phyloP scores from a whole-genome alignment of 495 filamentous ascomycete species.

The Hypoxylon cercidicola region DNA sequence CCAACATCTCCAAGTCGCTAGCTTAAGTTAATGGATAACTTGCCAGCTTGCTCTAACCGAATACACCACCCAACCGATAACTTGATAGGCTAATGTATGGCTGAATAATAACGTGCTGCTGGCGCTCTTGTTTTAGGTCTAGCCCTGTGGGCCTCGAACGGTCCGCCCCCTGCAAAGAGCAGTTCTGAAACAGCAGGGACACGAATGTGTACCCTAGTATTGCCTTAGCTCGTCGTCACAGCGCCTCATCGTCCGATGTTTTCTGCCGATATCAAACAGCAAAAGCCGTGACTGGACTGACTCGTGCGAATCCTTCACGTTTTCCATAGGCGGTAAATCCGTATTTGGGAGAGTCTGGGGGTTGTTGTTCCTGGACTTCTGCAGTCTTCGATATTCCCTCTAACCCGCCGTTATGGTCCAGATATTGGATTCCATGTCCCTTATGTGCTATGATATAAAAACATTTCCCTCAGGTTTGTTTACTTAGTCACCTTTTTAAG shows the following conservation, averaged over 20 bases:
- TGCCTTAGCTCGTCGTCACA: slow-evolving; percentile 22
- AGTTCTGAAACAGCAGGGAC: slow-evolving; percentile 37
- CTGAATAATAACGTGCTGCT: background rate
- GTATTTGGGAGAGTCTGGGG: slow-evolving; percentile 3
- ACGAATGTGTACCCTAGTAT: slow-evolving; percentile 10
- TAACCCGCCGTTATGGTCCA: slow-evolving; percentile 35
- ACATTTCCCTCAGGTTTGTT: background rate
- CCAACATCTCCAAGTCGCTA: too few relatives aligned
- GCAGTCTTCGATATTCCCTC: slow-evolving; percentile 1
- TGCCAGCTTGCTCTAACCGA: background rate
- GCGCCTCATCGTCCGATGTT: slow-evolving; percentile 33
- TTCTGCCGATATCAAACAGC: background rate
- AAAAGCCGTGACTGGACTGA: background rate
- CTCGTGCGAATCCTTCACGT: slow-evolving; percentile 4
- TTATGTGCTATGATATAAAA: slow-evolving; percentile 22
- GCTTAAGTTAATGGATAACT: too few relatives aligned
- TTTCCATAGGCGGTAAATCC: slow-evolving; percentile 9
- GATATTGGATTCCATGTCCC: slow-evolving; percentile 35
- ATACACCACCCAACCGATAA: background rate
- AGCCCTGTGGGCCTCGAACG: slow-evolving; percentile 36
- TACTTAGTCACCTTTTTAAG: background rate
- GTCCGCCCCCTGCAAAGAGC: slow-evolving; percentile 29
- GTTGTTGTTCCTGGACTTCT: slow-evolving; percentile 1
- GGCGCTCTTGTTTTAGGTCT: slow-evolving; percentile 12
- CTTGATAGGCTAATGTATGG: background rate